A percentile compares a stretch with the other conserved stretches of the same genome.
Evolutionary conservation across 208 protist species (phyloP).

Genomic region (Wallacemonas sp.): DNA sequence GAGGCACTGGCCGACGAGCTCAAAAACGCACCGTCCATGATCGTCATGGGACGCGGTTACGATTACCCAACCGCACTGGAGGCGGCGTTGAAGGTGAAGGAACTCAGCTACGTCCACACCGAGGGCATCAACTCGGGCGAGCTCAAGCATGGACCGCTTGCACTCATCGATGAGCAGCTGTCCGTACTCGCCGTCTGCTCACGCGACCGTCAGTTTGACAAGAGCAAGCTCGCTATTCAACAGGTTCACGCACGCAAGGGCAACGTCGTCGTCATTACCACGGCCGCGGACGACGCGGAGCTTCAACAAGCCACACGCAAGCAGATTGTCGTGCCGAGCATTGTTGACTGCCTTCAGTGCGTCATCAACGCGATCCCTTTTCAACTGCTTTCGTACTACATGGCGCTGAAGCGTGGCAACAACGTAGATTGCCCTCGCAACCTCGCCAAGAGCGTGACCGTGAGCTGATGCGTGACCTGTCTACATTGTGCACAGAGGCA

Average conservation of each 20-base stretch:
- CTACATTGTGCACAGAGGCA: too few relatives aligned
- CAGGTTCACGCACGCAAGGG: constrained; percentile 90
- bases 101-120: constrained; percentile 97
- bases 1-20: constrained; percentile 69
- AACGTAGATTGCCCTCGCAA: constrained; percentile 96
- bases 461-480: too few relatives aligned
- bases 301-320: constrained; percentile 30
- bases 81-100: constrained; percentile 97
- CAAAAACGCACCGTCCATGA: constrained; percentile 47
- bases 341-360: constrained; percentile 86
- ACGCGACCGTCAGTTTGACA: constrained; percentile 71
- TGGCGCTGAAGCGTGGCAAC: constrained; percentile 89
- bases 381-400: constrained; percentile 96
- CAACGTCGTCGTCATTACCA: constrained; percentile 77
- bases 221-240: constrained; percentile 85
- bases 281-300: constrained; percentile 47
- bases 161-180: constrained; percentile 94
- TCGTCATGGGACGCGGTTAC: constrained; percentile 93
- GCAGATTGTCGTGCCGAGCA: constrained; percentile 76
- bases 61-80: constrained; percentile 93
- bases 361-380: constrained; percentile 95
- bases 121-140: constrained; percentile 96
- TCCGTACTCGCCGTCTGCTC: constrained; percentile 92
- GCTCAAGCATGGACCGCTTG: constrained; percentile 98
- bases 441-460: constrained; percentile 97